Base-by-base conservation (phyloP, 495 filamentous ascomycete genomes). In the Rostrohypoxylon terebratum region DNA sequence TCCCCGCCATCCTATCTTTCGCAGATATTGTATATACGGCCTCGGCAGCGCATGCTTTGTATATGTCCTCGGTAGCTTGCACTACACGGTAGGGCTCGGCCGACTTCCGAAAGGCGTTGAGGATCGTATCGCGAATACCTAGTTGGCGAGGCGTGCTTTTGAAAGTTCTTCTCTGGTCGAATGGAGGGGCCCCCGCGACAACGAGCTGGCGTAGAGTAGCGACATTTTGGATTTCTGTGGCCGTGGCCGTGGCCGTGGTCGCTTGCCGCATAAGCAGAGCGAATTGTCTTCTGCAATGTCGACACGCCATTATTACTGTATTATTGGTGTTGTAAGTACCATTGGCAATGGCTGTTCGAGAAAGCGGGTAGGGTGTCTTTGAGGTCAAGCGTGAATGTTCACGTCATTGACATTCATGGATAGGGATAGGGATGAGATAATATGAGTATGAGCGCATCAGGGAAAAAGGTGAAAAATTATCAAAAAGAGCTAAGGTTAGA, bases 31-130 rank as follows among this genome's bases (percentile, higher is more conserved):
- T 82, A 77, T 98, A 98, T 48, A 88, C 88, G 40, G 91, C 94
- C 75, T 94, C 91, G 25, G 72, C 79, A 7, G 90, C 88, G 79
- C 94, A 97, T 70, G 91, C 86, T 71, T 91, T 90, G 77, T 92
- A 93, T 21, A 97, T 84, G 55, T 86, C 84, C 80, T 96, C 90
- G 20, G 93, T 97, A 59, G 89, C 87, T 61, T 88, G 88, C 74
- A 92, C 93, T 13, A 92, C 92, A 33, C 91, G 83, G 76, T 96
- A 96, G 1, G 89, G 90, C 66, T 92, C 89, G 10, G 86, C 86
- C 0, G 87, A 77, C 4, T 75, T 81, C 14, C 80, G 80, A 74
- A 80, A 45, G 5, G 59, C 4, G 1, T 20, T 53, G 2, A 48
- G 16, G 2, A 78, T n/a, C 16, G 7, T 28, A 3, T 74, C 74